phyloP scores from a whole-genome alignment of 2,329 filamentous ascomycete genomes.

The Ophiostoma populinum region DNA sequence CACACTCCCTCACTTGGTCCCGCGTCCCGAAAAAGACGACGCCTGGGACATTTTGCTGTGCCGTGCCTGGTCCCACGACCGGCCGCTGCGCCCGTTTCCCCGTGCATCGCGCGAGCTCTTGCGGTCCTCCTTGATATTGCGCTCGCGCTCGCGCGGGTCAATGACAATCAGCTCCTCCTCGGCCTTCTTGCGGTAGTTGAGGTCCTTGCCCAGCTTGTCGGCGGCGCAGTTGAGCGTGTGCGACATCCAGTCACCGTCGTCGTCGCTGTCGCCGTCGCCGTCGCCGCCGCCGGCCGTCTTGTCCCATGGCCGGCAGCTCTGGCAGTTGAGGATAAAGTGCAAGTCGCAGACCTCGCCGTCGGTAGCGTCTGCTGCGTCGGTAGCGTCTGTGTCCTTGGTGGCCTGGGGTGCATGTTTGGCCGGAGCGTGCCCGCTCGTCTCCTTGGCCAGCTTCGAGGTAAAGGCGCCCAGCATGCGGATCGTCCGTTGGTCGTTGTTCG shows the following conservation, averaged over 20 bases:
- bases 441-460: constrained; percentile 53
- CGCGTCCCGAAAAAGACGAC: constrained; percentile 37
- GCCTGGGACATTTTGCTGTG: constrained; percentile 38
- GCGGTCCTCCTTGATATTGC: constrained; percentile 50
- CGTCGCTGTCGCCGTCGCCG: constrained; percentile 31
- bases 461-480: constrained; percentile 64
- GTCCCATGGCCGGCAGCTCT: constrained; percentile 80
- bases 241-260: constrained; percentile 64
- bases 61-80: constrained; percentile 40
- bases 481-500: constrained; percentile 43
- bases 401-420: too few species aligned
- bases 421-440: too few species aligned
- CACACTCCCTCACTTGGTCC: constrained; percentile 30
- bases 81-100: constrained; percentile 22
- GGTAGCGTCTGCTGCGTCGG: too few species aligned
- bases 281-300: constrained; percentile 21
- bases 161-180: constrained; percentile 87
- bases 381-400: constrained; percentile 4
- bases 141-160: constrained; percentile 71
- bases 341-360: constrained; percentile 57
- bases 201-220: constrained; percentile 78
- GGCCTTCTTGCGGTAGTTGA: constrained; percentile 78
- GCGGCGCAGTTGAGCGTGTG: constrained; percentile 76
- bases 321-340: constrained; percentile 90
- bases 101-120: constrained; percentile 37